These are phyloP conservation scores for Saccharum officinarum DNA, from an alignment of 176 grass and related monocot species.

Conservation along the genomic window DNA sequence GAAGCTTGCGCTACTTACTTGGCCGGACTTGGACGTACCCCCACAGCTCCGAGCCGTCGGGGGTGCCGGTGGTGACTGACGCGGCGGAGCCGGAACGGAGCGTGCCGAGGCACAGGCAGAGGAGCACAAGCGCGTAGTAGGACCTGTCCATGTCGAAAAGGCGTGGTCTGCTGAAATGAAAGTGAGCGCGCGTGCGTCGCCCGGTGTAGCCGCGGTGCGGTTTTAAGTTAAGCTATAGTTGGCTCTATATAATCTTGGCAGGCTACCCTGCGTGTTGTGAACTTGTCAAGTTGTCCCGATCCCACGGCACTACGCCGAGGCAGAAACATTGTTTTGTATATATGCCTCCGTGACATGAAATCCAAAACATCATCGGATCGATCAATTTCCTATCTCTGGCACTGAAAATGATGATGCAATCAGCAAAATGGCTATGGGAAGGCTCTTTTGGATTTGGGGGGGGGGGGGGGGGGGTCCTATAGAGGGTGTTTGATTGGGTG, in stretches of 20 bases:
- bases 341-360: slow-evolving; percentile 10
- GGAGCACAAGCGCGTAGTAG: neutral
- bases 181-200: neutral
- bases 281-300: no score
- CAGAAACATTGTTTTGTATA: neutral
- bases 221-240: no score
- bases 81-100: slow-evolving; percentile 11
- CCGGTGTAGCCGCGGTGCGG: neutral
- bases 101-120: slow-evolving; percentile 5
- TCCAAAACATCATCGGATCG: neutral
- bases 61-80: slow-evolving; percentile 33
- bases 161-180: neutral
- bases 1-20: slow-evolving; percentile 24
- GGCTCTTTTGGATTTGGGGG: neutral
- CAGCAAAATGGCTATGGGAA: neutral
- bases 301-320: neutral
- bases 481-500: no score
- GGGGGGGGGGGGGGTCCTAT: no score
- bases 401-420: neutral
- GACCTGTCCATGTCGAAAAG: slow-evolving; percentile 19
- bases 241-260: neutral
- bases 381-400: neutral
- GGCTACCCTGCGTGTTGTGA: neutral
- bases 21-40: slow-evolving; percentile 85
- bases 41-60: slow-evolving; percentile 76